Conservation (phyloP, 331 rosid genomes). For the Malus hybrid region DNA sequence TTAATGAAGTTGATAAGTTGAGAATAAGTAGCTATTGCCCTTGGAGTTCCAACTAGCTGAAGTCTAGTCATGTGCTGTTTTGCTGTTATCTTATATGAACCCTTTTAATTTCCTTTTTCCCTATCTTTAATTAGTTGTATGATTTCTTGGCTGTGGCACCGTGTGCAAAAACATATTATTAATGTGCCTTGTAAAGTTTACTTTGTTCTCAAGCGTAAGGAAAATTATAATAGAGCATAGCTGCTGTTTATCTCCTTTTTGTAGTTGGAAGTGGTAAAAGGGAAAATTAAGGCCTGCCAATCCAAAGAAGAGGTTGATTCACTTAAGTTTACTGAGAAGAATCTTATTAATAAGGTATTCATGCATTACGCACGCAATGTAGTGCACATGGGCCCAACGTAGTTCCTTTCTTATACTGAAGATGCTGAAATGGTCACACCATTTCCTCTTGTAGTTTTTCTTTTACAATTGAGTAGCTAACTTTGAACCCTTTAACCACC, state of each 20-base stretch:
- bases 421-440: not conserved
- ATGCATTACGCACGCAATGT: not conserved
- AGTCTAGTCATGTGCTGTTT: not conserved
- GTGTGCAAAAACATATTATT: not conserved
- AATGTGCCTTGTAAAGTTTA: not conserved
- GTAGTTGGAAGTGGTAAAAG: slow-evolving; percentile 75
- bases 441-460: not conserved
- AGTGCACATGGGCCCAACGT: not conserved
- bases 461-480: not conserved
- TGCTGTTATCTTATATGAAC: not conserved
- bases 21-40: not conserved
- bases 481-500: not conserved
- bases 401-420: not conserved
- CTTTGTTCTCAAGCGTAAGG: not conserved
- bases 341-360: slow-evolving; percentile 76
- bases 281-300: slow-evolving; percentile 56
- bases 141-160: not conserved
- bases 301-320: slow-evolving; percentile 69
- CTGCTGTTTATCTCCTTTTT: slow-evolving; percentile 16
- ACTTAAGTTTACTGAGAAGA: slow-evolving; percentile 65
- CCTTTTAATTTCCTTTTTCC: not conserved
- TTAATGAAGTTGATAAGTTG: not conserved
- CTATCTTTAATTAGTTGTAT: not conserved
- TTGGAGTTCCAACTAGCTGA: not conserved
- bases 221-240: not conserved